A percentile compares a stretch with the other conserved stretches of the same genome.
Conservation (phyloP, 169 alveolate genomes). For the Cryptosporidium sp. region DNA sequence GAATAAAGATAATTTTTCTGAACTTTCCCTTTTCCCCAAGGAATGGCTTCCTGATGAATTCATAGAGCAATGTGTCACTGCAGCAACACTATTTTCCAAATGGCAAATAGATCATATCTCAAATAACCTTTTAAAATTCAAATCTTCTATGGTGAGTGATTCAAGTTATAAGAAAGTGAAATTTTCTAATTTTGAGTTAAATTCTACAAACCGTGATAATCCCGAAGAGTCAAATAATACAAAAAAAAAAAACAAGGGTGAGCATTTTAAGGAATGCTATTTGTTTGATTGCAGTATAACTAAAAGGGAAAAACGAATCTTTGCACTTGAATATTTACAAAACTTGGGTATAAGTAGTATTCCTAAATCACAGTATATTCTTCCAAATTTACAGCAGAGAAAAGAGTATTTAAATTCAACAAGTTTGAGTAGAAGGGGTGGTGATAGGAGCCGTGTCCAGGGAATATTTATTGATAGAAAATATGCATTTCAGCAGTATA, state of each 20-base stretch:
- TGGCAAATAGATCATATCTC: slow-evolving; percentile 76
- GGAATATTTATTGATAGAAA: slow-evolving; percentile 73
- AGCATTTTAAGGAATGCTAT: background rate
- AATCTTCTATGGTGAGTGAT: slow-evolving; percentile 7
- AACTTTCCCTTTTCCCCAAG: slow-evolving; percentile 63
- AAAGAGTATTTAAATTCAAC: slow-evolving; percentile 56
- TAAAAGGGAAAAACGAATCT: slow-evolving; percentile 52
- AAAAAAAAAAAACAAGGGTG: background rate
- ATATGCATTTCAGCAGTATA: slow-evolving; percentile 70
- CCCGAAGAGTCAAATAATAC: background rate
- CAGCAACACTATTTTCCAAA: slow-evolving; percentile 76
- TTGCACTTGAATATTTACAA: slow-evolving; percentile 69
- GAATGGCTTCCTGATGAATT: slow-evolving; percentile 84
- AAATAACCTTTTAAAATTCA: slow-evolving; percentile 70
- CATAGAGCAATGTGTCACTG: slow-evolving; percentile 80
- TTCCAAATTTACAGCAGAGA: slow-evolving; percentile 32
- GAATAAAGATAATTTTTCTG: slow-evolving; percentile 67
- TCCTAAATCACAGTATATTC: slow-evolving; percentile 37
- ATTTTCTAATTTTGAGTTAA: background rate
- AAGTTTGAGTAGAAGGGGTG: slow-evolving; percentile 66
- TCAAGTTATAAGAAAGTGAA: background rate
- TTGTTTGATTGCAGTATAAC: background rate
- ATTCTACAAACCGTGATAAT: background rate
- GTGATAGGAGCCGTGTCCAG: slow-evolving; percentile 62
- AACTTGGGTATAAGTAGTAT: slow-evolving; percentile 47